These are phyloP conservation scores for Stramenopiles sp. DNA, from an alignment of 352 stramenopile genomes.

Conservation along the genomic window DNA sequence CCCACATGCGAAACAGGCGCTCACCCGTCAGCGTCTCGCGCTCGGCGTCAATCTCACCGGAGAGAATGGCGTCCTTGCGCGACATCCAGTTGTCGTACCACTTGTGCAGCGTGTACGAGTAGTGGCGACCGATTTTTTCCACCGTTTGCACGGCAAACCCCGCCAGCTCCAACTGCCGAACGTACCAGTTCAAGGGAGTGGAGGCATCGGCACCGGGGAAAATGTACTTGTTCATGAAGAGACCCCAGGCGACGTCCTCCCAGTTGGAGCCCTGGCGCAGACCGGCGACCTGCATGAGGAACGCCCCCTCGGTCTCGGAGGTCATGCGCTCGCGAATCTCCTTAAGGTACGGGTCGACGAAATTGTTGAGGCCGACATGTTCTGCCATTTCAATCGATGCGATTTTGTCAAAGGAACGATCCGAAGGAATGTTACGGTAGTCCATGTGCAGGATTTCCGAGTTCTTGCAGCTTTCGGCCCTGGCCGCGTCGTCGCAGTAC, in stretches of 20 bases:
- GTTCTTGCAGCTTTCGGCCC: neutral
- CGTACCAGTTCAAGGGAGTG: slow-evolving; percentile 22
- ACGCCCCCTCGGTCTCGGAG: slow-evolving; percentile 22
- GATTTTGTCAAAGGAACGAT: slow-evolving; percentile 24
- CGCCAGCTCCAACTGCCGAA: slow-evolving; percentile 24
- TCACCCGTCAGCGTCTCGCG: slow-evolving; percentile 15
- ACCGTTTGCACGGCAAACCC: slow-evolving; percentile 28
- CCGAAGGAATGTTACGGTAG: slow-evolving; percentile 25
- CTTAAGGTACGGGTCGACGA: slow-evolving; percentile 23
- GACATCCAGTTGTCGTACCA: slow-evolving; percentile 28
- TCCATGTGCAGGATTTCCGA: slow-evolving; percentile 24
- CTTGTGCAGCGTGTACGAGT: slow-evolving; percentile 25
- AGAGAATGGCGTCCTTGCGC: slow-evolving; percentile 23
- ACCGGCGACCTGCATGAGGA: slow-evolving; percentile 28
- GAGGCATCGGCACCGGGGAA: slow-evolving; percentile 27
- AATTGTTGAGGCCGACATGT: slow-evolving; percentile 28
- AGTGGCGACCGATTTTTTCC: slow-evolving; percentile 26
- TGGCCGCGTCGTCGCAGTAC: neutral
- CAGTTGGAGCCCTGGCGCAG: slow-evolving; percentile 24
- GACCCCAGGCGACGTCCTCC: slow-evolving; percentile 26
- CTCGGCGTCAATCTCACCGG: too few species aligned
- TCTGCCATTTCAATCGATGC: slow-evolving; percentile 28
- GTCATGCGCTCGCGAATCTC: slow-evolving; percentile 12
- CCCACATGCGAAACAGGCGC: slow-evolving; percentile 19
- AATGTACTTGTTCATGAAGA: slow-evolving; percentile 30